Conservation (phyloP, 2,329 filamentous ascomycete genomes). For the Monosporascus sp. region DNA sequence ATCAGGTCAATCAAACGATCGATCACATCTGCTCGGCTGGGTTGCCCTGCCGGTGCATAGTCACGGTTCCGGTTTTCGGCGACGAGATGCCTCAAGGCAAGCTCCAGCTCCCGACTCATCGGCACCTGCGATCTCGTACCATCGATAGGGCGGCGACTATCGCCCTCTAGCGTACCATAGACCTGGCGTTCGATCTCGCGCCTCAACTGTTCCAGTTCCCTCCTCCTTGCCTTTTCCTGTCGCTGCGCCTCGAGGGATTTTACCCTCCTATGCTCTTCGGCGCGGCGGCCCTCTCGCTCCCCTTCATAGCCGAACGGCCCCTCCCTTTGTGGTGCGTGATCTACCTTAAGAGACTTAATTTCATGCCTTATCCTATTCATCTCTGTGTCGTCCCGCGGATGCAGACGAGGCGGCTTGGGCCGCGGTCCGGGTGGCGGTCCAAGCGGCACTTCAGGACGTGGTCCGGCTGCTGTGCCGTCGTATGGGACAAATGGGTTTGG, state of each 20-base stretch:
- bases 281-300: neutral
- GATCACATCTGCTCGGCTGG: neutral
- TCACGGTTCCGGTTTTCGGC: neutral
- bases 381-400: neutral
- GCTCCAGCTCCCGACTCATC: neutral
- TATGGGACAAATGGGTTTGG: neutral
- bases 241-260: neutral
- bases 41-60: neutral
- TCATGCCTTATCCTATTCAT: neutral
- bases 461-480: neutral
- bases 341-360: neutral
- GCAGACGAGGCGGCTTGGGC: neutral
- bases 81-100: neutral
- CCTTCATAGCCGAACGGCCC: neutral
- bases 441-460: neutral
- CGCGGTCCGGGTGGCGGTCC: neutral
- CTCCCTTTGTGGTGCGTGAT: neutral
- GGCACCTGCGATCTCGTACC: neutral
- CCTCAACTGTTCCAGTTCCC: neutral
- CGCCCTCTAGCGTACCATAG: neutral
- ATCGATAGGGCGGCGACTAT: neutral
- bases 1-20: neutral
- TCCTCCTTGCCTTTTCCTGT: neutral
- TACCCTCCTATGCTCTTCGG: neutral
- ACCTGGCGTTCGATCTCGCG: constrained; percentile 1